phyloP scores from a whole-genome alignment of 306 rosid species.

The Citrullus amarus region DNA sequence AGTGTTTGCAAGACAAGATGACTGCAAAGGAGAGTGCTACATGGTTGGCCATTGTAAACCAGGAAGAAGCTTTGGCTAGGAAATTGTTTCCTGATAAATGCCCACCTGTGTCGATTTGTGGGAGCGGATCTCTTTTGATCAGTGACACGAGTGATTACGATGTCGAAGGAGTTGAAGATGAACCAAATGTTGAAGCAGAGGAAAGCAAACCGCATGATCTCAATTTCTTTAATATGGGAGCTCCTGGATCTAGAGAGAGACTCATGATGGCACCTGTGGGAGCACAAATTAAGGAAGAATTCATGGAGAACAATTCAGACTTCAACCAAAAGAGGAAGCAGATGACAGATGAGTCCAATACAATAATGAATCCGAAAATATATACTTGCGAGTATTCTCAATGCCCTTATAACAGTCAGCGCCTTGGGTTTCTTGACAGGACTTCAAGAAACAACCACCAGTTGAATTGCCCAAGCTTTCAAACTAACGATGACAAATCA shows the following conservation, averaged over 20 bases:
- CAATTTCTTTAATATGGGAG: conserved; percentile 14
- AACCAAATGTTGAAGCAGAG: conserved; percentile 17
- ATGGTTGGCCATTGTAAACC: conserved; percentile 47
- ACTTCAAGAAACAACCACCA: conserved; percentile 40
- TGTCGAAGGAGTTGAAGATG: conserved; percentile 32
- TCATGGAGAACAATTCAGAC: conserved; percentile 16
- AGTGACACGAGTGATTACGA: conserved; percentile 35
- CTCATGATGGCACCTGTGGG: conserved; percentile 1
- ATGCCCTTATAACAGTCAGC: conserved; percentile 25
- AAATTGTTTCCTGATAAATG: conserved; percentile 32
- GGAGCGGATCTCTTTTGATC: conserved; percentile 21
- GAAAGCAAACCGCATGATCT: conserved; percentile 26
- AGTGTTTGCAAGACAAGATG: conserved; percentile 54
- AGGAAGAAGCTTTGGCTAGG: conserved; percentile 42
- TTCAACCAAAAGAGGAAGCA: conserved; percentile 28
- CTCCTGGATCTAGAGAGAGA: conserved; percentile 14
- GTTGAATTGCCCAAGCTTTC: conserved; percentile 31
- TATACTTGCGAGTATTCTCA: conserved; percentile 27
- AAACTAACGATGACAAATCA: conserved; percentile 12
- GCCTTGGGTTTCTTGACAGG: conserved; percentile 31
- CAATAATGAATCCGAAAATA: conserved; percentile 19
- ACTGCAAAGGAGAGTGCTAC: conserved; percentile 53
- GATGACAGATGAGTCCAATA: conserved; percentile 14
- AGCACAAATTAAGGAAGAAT: conserved; percentile 30
- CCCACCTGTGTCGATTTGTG: conserved; percentile 19